phyloP scores from a whole-genome alignment of 2,329 filamentous ascomycete species.

The Sarocladiaceae sp. region DNA sequence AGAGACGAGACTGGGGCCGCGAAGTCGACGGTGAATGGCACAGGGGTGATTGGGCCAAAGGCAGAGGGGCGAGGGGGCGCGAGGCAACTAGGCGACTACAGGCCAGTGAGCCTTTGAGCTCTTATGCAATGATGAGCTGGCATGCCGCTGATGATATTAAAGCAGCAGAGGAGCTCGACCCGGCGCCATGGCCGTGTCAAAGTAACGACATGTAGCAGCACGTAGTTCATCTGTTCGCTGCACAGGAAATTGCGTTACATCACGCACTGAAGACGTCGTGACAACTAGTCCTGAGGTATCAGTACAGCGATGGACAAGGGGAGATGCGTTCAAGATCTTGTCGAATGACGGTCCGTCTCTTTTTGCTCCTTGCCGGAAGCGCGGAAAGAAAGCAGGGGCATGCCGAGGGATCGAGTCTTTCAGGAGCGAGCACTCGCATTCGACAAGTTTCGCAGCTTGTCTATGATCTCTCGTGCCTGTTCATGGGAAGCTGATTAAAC shows the following conservation, averaged over 20 bases:
- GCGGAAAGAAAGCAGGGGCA: no score
- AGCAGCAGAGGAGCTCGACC: slow-evolving; percentile 1
- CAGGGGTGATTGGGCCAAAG: slow-evolving; percentile 18
- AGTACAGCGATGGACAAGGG: slow-evolving; percentile 4
- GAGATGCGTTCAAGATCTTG: no score
- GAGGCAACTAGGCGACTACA: slow-evolving; percentile 36
- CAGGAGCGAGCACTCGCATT: no score
- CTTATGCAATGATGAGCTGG: slow-evolving; percentile 75
- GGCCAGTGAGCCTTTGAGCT: slow-evolving; percentile 33
- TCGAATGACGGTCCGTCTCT: not conserved
- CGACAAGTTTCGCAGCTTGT: no score
- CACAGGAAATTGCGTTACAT: slow-evolving; percentile 6
- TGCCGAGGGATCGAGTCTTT: no score
- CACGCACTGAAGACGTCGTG: not conserved
- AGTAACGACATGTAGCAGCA: slow-evolving; percentile 2
- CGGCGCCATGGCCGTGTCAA: not conserved
- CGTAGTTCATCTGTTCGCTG: not conserved
- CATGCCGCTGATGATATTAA: slow-evolving; percentile 53
- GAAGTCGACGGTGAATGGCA: slow-evolving; percentile 17
- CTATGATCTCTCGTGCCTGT: no score
- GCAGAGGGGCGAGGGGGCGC: slow-evolving; percentile 22
- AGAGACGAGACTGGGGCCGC: slow-evolving; percentile 10
- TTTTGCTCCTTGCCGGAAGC: no score
- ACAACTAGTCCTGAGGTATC: not conserved
- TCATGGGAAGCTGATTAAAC: no score